phyloP scores from a whole-genome alignment of 2,329 filamentous ascomycete genomes.

The Aurifilum marmelostoma region DNA sequence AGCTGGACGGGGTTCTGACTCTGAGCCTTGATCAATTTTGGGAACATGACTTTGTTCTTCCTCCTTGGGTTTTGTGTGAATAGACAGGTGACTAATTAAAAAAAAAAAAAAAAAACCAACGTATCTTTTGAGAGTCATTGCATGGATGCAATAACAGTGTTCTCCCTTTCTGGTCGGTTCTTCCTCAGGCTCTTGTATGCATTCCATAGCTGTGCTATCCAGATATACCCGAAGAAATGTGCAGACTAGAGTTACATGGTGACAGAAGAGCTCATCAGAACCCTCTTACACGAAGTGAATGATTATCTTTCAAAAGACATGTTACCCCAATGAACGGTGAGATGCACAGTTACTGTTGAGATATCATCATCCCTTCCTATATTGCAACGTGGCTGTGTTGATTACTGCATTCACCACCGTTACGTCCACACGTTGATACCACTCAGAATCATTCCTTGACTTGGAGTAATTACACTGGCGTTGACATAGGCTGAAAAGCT shows the following conservation, averaged over 20 bases:
- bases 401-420: background rate
- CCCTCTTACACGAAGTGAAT: background rate
- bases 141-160: background rate
- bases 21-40: constrained; percentile 12
- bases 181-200: background rate
- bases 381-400: too few relatives aligned
- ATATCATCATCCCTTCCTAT: too few relatives aligned
- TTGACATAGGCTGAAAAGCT: too few relatives aligned
- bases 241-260: background rate
- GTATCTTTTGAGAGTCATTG: background rate
- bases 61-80: background rate
- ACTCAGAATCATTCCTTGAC: background rate
- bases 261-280: background rate
- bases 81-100: background rate
- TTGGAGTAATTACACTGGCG: background rate
- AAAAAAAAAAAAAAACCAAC: too few relatives aligned
- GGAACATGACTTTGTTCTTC: background rate
- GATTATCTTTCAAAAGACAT: background rate
- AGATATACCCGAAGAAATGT: background rate
- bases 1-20: constrained; percentile 22
- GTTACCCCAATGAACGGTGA: background rate
- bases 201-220: background rate
- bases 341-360: too few relatives aligned
- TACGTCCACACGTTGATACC: background rate
- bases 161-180: too few relatives aligned